phyloP scores from a whole-genome alignment of 2,329 filamentous ascomycete genomes.

The Paracorniculantispora psalliotae region DNA sequence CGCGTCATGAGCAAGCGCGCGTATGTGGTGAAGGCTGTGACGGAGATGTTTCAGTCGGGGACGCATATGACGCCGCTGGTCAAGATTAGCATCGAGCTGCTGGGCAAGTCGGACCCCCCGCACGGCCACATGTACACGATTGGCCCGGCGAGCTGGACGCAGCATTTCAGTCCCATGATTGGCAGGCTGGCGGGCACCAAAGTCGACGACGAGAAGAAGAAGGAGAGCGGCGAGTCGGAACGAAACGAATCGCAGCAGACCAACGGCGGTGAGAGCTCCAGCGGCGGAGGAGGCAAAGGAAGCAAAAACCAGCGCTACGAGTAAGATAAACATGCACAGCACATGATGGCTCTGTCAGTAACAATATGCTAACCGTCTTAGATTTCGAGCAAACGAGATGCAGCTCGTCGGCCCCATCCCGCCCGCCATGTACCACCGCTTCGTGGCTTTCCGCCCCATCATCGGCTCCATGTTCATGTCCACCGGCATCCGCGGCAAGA shows the following conservation, averaged over 20 bases:
- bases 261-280: constrained; percentile 36
- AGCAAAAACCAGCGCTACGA: constrained; percentile 63
- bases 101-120: constrained; percentile 68
- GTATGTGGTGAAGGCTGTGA: constrained; percentile 67
- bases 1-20: constrained; percentile 82
- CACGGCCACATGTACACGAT: constrained; percentile 72
- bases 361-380: constrained; percentile 28
- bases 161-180: constrained; percentile 85
- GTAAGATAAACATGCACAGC: no score
- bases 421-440: constrained; percentile 77
- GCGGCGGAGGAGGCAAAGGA: constrained; percentile 28
- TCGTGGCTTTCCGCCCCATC: constrained; percentile 87
- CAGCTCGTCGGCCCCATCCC: constrained; percentile 83
- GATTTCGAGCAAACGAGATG: constrained; percentile 90
- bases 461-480: constrained; percentile 84
- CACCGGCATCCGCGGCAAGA: constrained; percentile 68
- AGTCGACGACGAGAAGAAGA: constrained; percentile 43
- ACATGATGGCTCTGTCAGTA: no score
- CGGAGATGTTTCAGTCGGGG: constrained; percentile 55
- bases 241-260: constrained; percentile 21
- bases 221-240: constrained; percentile 44
- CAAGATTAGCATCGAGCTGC: constrained; percentile 68
- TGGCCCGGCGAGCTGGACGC: constrained; percentile 69
- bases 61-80: constrained; percentile 66
- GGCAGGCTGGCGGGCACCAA: constrained; percentile 73